Percentiles rank a stretch among this genome's conserved stretches.
Evolutionary conservation across 768 basidiomycete species (phyloP).

Genomic region (Pisolithus orientalis): DNA sequence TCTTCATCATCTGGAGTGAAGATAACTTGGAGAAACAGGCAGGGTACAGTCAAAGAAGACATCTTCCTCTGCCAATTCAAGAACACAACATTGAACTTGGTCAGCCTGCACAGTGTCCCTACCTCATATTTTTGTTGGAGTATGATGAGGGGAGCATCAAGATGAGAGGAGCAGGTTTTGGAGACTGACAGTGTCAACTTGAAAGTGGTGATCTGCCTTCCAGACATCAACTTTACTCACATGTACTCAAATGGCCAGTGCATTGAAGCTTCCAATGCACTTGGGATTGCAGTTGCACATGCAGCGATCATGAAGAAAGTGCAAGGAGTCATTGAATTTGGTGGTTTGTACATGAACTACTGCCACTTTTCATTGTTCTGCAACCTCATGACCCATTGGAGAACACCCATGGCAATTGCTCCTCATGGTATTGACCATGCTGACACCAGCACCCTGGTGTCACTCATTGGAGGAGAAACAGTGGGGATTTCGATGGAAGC

Average conservation of each 20-base stretch:
- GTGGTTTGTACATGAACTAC: constrained; percentile 99
- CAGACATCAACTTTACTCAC: constrained; percentile 87
- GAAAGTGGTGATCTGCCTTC: constrained; percentile 90
- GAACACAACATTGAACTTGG: constrained; percentile 92
- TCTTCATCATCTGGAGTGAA: constrained; percentile 98
- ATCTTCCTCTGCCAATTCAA: constrained; percentile 94
- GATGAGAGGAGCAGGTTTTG: constrained; percentile 82
- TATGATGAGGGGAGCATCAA: constrained; percentile 77
- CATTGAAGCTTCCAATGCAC: constrained; percentile 87
- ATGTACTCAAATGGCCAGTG: constrained; percentile 93
- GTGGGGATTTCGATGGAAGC: constrained; percentile 99
- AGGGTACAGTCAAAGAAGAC: constrained; percentile 80
- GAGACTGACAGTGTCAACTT: constrained; percentile 97
- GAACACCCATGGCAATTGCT: constrained; percentile 93
- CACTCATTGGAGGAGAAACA: constrained; percentile 97
- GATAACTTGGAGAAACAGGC: constrained; percentile 93
- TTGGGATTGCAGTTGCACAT: constrained; percentile 95
- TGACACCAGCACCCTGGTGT: constrained; percentile 94
- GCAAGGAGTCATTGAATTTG: constrained; percentile 95
- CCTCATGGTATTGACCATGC: constrained; percentile 98
- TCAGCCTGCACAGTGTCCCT: constrained; percentile 93
- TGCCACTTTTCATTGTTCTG: constrained; percentile 93
- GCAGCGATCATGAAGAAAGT: constrained; percentile 92
- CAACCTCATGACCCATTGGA: constrained; percentile 97
- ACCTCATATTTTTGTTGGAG: constrained; percentile 86